Evolutionary conservation across 305 asterid species (phyloP), one percentile per base, ranked within the genome.

Genomic region (Fraxinus paxiana): DNA sequence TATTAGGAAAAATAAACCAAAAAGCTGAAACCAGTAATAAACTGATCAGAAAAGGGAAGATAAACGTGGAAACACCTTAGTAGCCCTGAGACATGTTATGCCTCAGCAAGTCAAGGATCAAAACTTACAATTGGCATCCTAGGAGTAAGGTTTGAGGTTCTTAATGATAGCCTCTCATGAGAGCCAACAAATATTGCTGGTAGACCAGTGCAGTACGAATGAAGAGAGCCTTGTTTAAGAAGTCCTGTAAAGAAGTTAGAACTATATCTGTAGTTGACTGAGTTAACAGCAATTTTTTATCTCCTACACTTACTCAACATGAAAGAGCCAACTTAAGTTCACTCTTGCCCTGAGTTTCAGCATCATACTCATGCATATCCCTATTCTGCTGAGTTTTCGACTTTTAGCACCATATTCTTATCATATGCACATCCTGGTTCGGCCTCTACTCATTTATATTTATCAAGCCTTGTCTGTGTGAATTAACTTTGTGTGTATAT

Each of bases 401-500:
- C 28, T 26, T 26, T 77, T 46, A 79, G 69, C 51, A 54, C 48
- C 26, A 5, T 38, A 22, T 65, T 26, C 35, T 18, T 77, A 73
- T 75, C 70, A 28, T 59, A 31, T 75, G 46, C 28, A 31, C 59
- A 34, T 79, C 33, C 22, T 54, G 20, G 15, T 76, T 26, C 10
- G 38, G 41, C 69, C n/a, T 22, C 33, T 59, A 13, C 18, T 63
- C 63, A 51, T 24, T 20, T 5, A 10, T 82, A 30, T 41, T 46
- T 80, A 22, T 54, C 33, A 9, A 78, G 20, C 77, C 81, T 75
- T 30, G 80, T 34, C 82, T 8, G 30, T 56, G 67, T 83, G 72
- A 78, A 77, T 81, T 54, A 54, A 65, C 26, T 48, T 72, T 5
- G n/a, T 77, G 75, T 26, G 72, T 75, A 76, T 28, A 17, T 63